Conservation (phyloP, 1,284 basidiomycete genomes). For the Caloboletus firmus region DNA sequence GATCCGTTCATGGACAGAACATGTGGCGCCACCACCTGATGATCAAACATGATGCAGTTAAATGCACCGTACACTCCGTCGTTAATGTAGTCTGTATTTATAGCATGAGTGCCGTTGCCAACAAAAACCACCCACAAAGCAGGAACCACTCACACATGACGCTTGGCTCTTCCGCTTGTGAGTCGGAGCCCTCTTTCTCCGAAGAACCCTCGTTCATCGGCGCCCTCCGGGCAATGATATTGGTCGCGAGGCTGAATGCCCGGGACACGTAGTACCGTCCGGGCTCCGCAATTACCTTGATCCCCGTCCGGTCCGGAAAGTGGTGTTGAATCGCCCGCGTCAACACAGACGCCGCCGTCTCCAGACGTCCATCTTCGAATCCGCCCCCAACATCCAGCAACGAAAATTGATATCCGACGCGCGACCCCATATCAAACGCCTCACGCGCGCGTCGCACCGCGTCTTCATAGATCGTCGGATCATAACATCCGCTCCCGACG, state of each 20-base stretch:
- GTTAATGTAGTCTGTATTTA: constrained; percentile 85
- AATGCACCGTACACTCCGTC: constrained; percentile 98
- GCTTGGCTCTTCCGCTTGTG: constrained; percentile 52
- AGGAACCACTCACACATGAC: constrained; percentile 75
- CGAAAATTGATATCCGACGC: constrained; percentile 80
- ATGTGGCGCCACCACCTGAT: constrained; percentile 84
- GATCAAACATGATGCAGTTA: constrained; percentile 96
- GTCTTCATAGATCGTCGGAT: constrained; percentile 87
- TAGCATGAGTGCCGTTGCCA: constrained; percentile 11
- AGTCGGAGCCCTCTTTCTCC: neutral
- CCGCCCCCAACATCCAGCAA: constrained; percentile 95
- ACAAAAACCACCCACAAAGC: constrained; percentile 2
- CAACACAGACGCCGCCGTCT: constrained; percentile 75
- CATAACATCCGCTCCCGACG: constrained; percentile 96
- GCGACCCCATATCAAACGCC: constrained; percentile 87
- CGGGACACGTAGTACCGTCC: constrained; percentile 92
- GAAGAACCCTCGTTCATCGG: constrained; percentile 39
- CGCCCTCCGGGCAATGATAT: constrained; percentile 89
- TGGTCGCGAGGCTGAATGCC: constrained; percentile 92
- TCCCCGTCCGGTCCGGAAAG: constrained; percentile 78
- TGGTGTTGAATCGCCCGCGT: constrained; percentile 72
- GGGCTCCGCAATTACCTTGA: constrained; percentile 95
- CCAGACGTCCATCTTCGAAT: constrained; percentile 90
- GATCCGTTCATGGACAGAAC: constrained; percentile 64
- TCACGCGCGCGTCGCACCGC: constrained; percentile 82